phyloP scores from a whole-genome alignment of 169 alveolate genomes.

The Plasmodium vinckei region DNA sequence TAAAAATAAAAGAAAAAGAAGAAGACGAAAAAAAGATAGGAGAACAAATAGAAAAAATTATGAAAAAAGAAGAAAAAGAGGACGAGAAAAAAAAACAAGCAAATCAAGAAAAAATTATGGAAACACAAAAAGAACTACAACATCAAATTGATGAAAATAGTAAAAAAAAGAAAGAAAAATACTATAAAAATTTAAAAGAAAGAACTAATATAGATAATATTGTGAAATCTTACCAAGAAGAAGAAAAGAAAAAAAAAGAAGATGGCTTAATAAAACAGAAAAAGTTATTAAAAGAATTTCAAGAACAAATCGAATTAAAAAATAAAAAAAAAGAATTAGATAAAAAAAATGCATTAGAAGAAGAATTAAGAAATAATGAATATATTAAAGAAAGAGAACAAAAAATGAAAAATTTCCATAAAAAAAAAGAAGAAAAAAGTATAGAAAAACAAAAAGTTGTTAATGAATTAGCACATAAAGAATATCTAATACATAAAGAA shows the following conservation, averaged over 20 bases:
- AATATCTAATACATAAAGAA: conserved; percentile 66
- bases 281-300: conserved; percentile 61
- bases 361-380: conserved; percentile 66
- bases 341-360: conserved; percentile 59
- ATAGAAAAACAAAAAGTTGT: conserved; percentile 73
- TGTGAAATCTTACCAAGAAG: conserved; percentile 47
- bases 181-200: conserved; percentile 28
- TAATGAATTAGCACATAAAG: conserved; percentile 68
- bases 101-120: conserved; percentile 56
- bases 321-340: conserved; percentile 56
- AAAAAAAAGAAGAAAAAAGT: conserved; percentile 62
- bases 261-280: conserved; percentile 52
- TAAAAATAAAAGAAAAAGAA: conserved; percentile 18
- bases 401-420: conserved; percentile 31
- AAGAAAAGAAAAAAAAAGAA: conserved; percentile 70
- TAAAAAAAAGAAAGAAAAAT: conserved; percentile 52
- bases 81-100: conserved; percentile 36
- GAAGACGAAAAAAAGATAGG: conserved; percentile 40
- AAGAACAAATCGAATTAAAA: conserved; percentile 73
- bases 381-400: conserved; percentile 57
- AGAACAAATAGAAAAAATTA: conserved; percentile 35
- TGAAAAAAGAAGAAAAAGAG: conserved; percentile 46
- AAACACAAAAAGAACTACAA: conserved; percentile 68
- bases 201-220: conserved; percentile 44
- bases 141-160: conserved; percentile 53